Evolutionary conservation across 2,329 filamentous ascomycete genomes (phyloP), one percentile per base, ranked within the genome.

Genomic region (Blumeria hordei): DNA sequence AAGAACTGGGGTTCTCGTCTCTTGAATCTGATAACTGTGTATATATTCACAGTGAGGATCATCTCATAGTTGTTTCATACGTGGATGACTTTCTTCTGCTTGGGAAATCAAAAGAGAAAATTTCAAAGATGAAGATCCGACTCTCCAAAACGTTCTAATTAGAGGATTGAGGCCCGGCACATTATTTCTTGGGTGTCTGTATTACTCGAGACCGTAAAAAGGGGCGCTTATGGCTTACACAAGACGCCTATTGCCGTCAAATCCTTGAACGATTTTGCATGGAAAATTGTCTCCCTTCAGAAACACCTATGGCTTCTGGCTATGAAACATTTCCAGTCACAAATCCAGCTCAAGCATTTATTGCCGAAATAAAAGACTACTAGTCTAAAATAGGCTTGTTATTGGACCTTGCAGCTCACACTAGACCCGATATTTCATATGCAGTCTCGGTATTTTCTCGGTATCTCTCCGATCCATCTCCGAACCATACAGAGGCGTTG

Each of bases 11-110:
- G 5, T 28, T 32, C 16, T 9, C 45, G 33, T 28, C 45, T 28
- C 45, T 49, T n/a, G 45, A 49, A n/a, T 49, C 45, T 49, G 45
- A 49, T 32, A 49, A 49, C 33, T 49, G 45, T 49, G 21, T 49
- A 9, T 49, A 28, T 49, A 11, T 5, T 33, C 45, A 49, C 16
- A 32, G n/a, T 49, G n/a, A 49, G 33, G 45, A 49, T 49, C 9
- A n/a, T 49, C 21, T 49, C 6, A 28, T 49, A n/a, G n/a, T n/a
- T n/a, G n/a, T n/a, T n/a, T n/a, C n/a, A n/a, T n/a, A n/a, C n/a
- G n/a, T n/a, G n/a, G n/a, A n/a, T n/a, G n/a, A n/a, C n/a, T n/a
- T n/a, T n/a, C n/a, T n/a, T n/a, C n/a, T n/a, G n/a, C n/a, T n/a
- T n/a, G n/a, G n/a, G n/a, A n/a, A n/a, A n/a, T n/a, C n/a, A n/a